These are phyloP conservation scores for Coniochaeta sp. DNA, from an alignment of 2,329 filamentous ascomycete genomes.

Conservation along the genomic window DNA sequence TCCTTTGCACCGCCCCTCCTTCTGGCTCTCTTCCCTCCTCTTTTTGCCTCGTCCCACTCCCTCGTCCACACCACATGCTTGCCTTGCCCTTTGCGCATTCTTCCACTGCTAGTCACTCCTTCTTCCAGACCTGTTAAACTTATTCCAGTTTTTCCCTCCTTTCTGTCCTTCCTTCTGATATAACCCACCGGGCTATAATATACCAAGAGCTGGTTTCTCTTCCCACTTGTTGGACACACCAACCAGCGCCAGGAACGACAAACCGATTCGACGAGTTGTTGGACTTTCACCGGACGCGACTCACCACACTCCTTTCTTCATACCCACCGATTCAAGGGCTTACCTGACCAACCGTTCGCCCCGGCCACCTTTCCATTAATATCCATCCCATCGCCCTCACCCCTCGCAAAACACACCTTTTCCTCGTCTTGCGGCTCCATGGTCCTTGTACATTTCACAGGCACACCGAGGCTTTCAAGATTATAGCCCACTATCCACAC, in stretches of 20 bases:
- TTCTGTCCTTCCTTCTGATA: slow-evolving; percentile 35
- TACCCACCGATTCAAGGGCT: slow-evolving; percentile 14
- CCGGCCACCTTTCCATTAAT: slow-evolving; percentile 4
- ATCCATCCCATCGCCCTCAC: slow-evolving; percentile 1
- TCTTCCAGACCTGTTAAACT: slow-evolving; percentile 27
- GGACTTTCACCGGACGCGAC: slow-evolving; percentile 20
- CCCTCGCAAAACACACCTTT: neutral
- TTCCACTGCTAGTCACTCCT: slow-evolving; percentile 44
- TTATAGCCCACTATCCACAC: slow-evolving; percentile 9
- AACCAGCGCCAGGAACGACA: slow-evolving; percentile 28
- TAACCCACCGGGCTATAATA: slow-evolving; percentile 34
- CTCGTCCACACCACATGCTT: slow-evolving; percentile 25
- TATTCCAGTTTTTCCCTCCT: slow-evolving; percentile 12
- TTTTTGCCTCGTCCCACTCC: slow-evolving; percentile 38
- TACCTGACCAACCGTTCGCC: slow-evolving; percentile 11
- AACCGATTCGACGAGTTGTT: slow-evolving; percentile 22
- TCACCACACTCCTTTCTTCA: slow-evolving; percentile 37
- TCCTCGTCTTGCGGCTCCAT: neutral
- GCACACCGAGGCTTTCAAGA: neutral
- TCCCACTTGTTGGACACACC: slow-evolving; percentile 33
- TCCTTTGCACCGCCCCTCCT: slow-evolving; percentile 41
- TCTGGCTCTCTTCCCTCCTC: slow-evolving; percentile 29
- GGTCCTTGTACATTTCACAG: slow-evolving; percentile 7
- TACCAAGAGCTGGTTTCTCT: slow-evolving; percentile 51
- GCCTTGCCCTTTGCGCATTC: slow-evolving; percentile 24